These are phyloP conservation scores for Apiospora kogelbergensis DNA, from an alignment of 2,329 filamentous ascomycete species.

Conservation along the genomic window DNA sequence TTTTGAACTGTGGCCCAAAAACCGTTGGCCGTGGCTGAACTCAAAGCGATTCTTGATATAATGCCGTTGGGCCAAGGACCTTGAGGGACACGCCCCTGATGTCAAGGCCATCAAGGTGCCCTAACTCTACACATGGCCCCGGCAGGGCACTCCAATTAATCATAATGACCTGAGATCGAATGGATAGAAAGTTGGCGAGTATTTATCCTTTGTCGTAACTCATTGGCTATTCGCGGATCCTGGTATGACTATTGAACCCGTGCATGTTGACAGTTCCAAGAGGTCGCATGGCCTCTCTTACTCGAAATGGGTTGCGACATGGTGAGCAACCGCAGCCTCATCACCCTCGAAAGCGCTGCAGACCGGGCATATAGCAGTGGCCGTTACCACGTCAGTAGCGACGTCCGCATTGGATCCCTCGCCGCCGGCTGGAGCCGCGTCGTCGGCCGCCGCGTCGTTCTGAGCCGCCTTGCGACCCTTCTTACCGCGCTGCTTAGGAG, in stretches of 20 bases:
- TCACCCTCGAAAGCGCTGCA: conserved; percentile 68
- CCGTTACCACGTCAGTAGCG: conserved; percentile 25
- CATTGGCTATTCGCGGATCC: neutral
- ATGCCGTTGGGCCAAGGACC: neutral
- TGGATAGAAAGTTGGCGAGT: neutral
- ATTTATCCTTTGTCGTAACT: neutral
- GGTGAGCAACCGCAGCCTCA: conserved; percentile 65
- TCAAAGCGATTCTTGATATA: neutral
- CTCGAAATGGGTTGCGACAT: conserved; percentile 62
- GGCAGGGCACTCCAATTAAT: neutral
- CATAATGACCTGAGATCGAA: too few species aligned
- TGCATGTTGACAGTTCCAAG: neutral
- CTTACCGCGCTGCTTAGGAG: conserved; percentile 28
- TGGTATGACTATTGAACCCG: neutral
- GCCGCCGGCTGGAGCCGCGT: conserved; percentile 10
- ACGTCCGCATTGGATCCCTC: conserved; percentile 13
- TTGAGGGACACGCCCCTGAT: conserved; percentile 6
- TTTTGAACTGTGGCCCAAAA: neutral
- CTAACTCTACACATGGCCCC: neutral
- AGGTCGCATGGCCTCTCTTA: conserved; percentile 5
- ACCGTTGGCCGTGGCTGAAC: neutral
- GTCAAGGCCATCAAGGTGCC: conserved; percentile 11
- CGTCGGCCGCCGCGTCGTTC: conserved; percentile 17
- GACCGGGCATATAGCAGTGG: conserved; percentile 57
- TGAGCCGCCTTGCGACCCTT: conserved; percentile 25